Conservation (phyloP, 495 filamentous ascomycete species). For the Usnea hakonensis region DNA sequence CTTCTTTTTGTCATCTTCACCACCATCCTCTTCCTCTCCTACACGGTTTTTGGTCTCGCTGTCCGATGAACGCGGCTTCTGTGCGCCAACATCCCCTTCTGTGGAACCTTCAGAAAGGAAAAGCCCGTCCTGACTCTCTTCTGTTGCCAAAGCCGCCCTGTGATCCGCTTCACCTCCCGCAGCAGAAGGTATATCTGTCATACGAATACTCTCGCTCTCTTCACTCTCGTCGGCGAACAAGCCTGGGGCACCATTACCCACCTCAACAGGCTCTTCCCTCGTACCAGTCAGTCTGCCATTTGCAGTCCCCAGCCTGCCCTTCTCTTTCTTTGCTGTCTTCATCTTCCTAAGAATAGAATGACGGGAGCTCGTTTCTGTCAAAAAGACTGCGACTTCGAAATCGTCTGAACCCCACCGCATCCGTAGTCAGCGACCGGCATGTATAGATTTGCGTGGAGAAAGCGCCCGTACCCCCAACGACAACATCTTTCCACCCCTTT, state of each 20-base stretch:
- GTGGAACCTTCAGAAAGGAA: slow-evolving; percentile 17
- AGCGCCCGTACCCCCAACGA: slow-evolving; percentile 57
- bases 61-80: slow-evolving; percentile 76
- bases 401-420: slow-evolving; percentile 53
- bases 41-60: slow-evolving; percentile 23
- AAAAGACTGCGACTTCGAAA: slow-evolving; percentile 89
- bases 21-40: slow-evolving; percentile 34
- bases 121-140: slow-evolving; percentile 32
- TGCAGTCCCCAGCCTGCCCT: slow-evolving; percentile 46
- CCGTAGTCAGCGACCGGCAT: neutral
- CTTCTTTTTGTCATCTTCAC: slow-evolving; percentile 82
- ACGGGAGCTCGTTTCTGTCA: slow-evolving; percentile 78
- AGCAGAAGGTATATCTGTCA: slow-evolving; percentile 36
- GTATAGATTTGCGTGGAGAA: neutral
- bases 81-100: slow-evolving; percentile 31
- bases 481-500: slow-evolving; percentile 79
- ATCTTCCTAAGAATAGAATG: slow-evolving; percentile 81
- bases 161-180: slow-evolving; percentile 8
- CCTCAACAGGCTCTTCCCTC: slow-evolving; percentile 39
- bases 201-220: slow-evolving; percentile 29
- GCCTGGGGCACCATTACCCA: slow-evolving; percentile 32
- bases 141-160: slow-evolving; percentile 27
- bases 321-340: slow-evolving; percentile 56
- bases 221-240: slow-evolving; percentile 34
- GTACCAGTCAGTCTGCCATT: slow-evolving; percentile 41